Base-by-base conservation (phyloP, 495 filamentous ascomycete genomes). In the Penicillium canariense region DNA sequence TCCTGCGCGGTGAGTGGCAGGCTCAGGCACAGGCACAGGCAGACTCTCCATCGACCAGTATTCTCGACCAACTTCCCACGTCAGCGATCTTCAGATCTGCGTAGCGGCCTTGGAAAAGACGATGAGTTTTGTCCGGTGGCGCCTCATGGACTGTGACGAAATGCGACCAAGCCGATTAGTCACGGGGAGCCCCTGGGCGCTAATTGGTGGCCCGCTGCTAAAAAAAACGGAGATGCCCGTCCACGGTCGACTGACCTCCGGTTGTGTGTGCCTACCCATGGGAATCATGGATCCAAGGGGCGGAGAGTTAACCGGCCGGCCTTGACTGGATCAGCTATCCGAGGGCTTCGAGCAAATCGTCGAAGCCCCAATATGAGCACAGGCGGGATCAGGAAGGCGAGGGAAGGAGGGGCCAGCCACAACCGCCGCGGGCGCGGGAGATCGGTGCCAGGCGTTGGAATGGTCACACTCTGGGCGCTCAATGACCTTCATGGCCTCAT, bases 51-150 rank as follows among this genome's bases (percentile, higher is more conserved):
- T 48, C 28, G 8, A n/a, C 25, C 26, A 32, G 22, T 27, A 23
- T 43, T 50, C 12, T 28, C 35, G 14, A 45, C 31, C 38, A 42
- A n/a, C 30, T 52, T 62, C 62, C 62, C 56, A 68, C 65, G 59
- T 63, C 65, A 65, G 65, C 32, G 65, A 68, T 65, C 62, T 59
- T 61, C 65, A 34, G 62, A 68, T 63, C 62, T 54, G 65, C 62
- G 44, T 14, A 23, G 38, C 38, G 54, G 56, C 35, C 55, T 58
- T 57, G 59, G 50, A 59, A 49, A 40, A 55, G 28, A 36, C 52
- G 50, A 28, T 42, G 40, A 54, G 56, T 47, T 43, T 28, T 42
- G 27, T 15, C 42, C 38, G 38, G 42, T 32, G 18, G 26, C 28
- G 14, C 22, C 6, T 14, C 20, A n/a, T 25, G 28, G 34, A 30